Evolutionary conservation across 345 rosid species (phyloP), one percentile per base, ranked within the genome.

Genomic region (Gossypium sturtianum): DNA sequence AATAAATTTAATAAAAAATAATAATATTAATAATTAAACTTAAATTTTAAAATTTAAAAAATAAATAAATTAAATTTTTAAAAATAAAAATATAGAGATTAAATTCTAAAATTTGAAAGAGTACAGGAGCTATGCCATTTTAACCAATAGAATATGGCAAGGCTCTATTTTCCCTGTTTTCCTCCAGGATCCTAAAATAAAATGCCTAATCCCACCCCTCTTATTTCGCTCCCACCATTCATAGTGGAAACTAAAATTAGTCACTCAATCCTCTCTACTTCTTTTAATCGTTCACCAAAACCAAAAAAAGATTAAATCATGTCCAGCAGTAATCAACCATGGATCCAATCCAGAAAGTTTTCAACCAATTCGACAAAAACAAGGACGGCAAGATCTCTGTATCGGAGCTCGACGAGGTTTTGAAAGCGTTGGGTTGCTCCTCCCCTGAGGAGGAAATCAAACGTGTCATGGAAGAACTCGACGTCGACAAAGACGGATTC

Each of bases 401-500:
- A 7, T 20, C 62, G 62, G 62, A 57, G 62, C 62, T 57, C 62
- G 12, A 3, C 62, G 62, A 57, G 1, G 62, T 57, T 1, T 23
- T 57, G 34, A 20, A 7, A 57, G 62, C 62, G 15, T 12, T 57
- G 12, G 29, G 62, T 12, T 57, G 15, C 29, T 9, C 27, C 13
- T 57, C 29, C 62, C 34, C 62, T 1, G 62, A 78, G 25, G 75
- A 74, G 4, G 94, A 89, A 61, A 82, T 94, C 58, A 56, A 70
- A 44, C 87, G 87, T 34, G 97, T 86, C 2, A 78, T 94, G 81
- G 91, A 84, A 6, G 98, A 94, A 3, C 76, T 94, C 71, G 98
- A 94, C 78, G 58, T 82, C 72, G 93, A 94, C 79, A 82, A 82
- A 68, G 97, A 94, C 81, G 98, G 98, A 0, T 84, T 57, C 89